Evolutionary conservation across 768 basidiomycete species (phyloP).

Genomic region (Mycena indigotica): DNA sequence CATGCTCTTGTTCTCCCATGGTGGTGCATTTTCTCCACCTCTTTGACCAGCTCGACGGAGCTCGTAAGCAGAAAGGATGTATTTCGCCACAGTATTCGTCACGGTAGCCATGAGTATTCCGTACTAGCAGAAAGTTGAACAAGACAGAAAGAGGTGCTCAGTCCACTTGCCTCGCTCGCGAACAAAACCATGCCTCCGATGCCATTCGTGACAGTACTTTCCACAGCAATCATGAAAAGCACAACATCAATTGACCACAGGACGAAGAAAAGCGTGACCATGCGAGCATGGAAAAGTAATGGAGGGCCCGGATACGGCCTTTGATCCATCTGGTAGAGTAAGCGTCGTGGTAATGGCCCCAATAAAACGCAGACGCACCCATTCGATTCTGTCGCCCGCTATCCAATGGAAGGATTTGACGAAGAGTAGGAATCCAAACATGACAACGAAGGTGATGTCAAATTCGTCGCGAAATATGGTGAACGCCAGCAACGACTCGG

Average conservation of each 20-base stretch:
- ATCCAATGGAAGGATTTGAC: conserved; percentile 99
- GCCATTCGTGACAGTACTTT: conserved; percentile 76
- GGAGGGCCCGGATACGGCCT: conserved; percentile 84
- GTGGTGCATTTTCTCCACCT: conserved; percentile 83
- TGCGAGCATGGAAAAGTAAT: conserved; percentile 81
- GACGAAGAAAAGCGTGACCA: conserved; percentile 71
- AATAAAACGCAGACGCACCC: conserved; percentile 51
- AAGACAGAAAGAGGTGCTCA: too few species aligned
- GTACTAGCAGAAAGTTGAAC: conserved; percentile 53
- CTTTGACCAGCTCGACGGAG: conserved; percentile 72
- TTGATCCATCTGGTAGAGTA: conserved; percentile 86
- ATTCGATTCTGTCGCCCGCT: conserved; percentile 92
- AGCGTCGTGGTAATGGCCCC: conserved; percentile 10
- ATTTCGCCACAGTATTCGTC: conserved; percentile 78
- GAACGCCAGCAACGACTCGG: conserved; percentile 93
- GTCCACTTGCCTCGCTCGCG: conserved; percentile 78
- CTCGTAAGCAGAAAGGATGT: conserved; percentile 80
- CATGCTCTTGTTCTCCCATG: conserved; percentile 99
- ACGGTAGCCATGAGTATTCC: conserved; percentile 84
- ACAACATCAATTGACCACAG: conserved; percentile 74
- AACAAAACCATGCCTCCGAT: conserved; percentile 94
- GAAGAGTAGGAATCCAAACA: conserved; percentile 94
- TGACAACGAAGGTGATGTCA: conserved; percentile 86
- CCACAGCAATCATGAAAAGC: conserved; percentile 79
- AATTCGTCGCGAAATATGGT: conserved; percentile 98